phyloP scores from a whole-genome alignment of 306 rosid species.

The Prunus fruticosa region DNA sequence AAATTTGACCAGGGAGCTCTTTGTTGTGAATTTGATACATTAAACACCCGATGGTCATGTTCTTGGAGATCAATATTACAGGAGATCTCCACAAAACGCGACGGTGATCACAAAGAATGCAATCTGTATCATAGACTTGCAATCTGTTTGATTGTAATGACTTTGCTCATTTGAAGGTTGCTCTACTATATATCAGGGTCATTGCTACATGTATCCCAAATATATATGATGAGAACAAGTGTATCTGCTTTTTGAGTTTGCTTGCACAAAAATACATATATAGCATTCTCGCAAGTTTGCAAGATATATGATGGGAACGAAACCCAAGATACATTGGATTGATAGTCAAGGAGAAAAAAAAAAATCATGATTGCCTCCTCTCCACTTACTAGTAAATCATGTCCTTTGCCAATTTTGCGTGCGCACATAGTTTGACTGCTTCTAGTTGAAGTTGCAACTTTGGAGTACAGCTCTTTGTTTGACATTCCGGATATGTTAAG shows the following conservation, averaged over 20 bases:
- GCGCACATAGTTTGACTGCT: neutral
- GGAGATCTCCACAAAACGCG: neutral
- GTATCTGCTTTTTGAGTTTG: neutral
- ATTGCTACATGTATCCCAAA: neutral
- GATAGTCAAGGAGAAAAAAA: neutral
- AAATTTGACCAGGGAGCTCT: constrained; percentile 7
- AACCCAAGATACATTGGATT: neutral
- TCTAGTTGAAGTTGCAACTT: neutral
- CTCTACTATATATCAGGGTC: neutral
- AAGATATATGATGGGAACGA: neutral
- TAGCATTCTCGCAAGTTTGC: neutral
- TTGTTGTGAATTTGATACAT: neutral
- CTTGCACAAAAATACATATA: neutral
- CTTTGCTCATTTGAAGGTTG: neutral
- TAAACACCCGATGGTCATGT: constrained; percentile 3
- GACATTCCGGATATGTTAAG: neutral
- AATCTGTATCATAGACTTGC: neutral
- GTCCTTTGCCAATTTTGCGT: neutral
- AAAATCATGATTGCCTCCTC: neutral
- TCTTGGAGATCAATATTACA: constrained; percentile 2
- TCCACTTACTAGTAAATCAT: neutral
- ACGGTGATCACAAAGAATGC: neutral
- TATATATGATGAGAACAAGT: neutral
- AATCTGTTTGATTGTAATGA: neutral
- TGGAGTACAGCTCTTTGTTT: neutral